Evolutionary conservation across 1,139 yeast genomes (phyloP), one percentile per base, ranked within the genome.

Genomic region (Hansenula lynferdii): DNA sequence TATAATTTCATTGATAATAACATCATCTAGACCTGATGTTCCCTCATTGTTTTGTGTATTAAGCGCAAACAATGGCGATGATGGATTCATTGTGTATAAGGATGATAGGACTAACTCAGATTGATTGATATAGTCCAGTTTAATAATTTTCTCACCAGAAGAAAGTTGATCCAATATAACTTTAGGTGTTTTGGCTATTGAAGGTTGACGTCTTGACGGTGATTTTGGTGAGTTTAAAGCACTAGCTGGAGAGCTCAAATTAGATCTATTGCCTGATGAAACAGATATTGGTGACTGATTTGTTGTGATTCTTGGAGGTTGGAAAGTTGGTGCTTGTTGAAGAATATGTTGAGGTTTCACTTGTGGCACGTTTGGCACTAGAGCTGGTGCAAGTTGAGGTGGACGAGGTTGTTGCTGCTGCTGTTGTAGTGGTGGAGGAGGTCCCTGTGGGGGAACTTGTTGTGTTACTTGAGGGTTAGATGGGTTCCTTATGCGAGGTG

Each of bases 1-100:
- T 31, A 77, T 77, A 40, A 72, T 67, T 30, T 57, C 51, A 42
- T 65, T 64, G 32, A 67, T 54, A 2, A 59, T 47, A 1, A 58
- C 44, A 46, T 67, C 72, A 39, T 64, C 65, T 18, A 67, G 43
- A 8, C 61, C 54, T 21, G 50, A 45, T 7, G 54, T 58, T n/a
- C n/a, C n/a, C n/a, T n/a, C n/a, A n/a, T n/a, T n/a, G n/a, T n/a
- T n/a, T n/a, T n/a, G n/a, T n/a, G 35, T 43, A 38, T 28, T 43
- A 39, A 28, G 39, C 40, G 49, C 42, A 42, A 58, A 35, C 4
- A 36, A 37, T 20, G 44, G 45, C 3, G 45, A 42, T 1, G 39
- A 32, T 27, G 49, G 51, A 35, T 45, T 47, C 30, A 42, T 37
- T 2, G 48, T 36, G 6, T 37, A 38, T n/a, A 46, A 28, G 3